A percentile compares a stretch with the other conserved stretches of the same genome.
phyloP scores from a whole-genome alignment of 176 grass and related monocot genomes.

The Musa troglodytarum region DNA sequence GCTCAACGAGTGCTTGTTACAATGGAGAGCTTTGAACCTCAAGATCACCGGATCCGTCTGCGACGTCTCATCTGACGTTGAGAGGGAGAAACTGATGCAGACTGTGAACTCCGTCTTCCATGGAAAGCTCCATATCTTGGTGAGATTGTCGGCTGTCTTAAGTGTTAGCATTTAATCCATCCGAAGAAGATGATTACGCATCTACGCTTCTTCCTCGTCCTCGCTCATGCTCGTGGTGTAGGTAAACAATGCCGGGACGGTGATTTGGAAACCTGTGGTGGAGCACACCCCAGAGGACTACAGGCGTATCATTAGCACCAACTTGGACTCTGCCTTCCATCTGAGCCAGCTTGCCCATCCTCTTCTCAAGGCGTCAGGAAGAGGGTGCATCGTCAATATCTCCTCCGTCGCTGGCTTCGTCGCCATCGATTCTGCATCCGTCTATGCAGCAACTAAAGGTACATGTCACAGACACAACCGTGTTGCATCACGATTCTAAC shows the following conservation, averaged over 20 bases:
- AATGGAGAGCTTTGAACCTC: constrained; percentile 20
- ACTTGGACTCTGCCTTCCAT: constrained; percentile 40
- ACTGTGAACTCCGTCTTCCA: constrained; percentile 18
- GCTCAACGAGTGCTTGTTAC: constrained; percentile 20
- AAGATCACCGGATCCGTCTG: constrained; percentile 27
- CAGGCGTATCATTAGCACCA: constrained; percentile 27
- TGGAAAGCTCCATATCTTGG: constrained; percentile 22
- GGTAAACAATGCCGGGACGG: constrained; percentile 28
- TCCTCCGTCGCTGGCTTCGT: constrained; percentile 10
- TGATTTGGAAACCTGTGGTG: constrained; percentile 2
- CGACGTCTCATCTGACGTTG: constrained; percentile 22
- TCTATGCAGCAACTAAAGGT: neutral
- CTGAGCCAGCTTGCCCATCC: constrained; percentile 33
- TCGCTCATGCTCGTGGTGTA: neutral
- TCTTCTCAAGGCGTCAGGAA: constrained; percentile 9
- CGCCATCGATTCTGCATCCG: neutral
- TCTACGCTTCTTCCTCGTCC: too few relatives aligned
- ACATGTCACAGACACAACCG: too few relatives aligned
- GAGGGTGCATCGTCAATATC: constrained; percentile 23
- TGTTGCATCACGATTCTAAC: too few relatives aligned
- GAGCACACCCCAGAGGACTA: constrained; percentile 18
- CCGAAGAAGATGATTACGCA: too few relatives aligned
- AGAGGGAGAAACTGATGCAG: constrained; percentile 25
- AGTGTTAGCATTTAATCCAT: too few relatives aligned
- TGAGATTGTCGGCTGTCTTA: neutral